phyloP scores from a whole-genome alignment of 306 rosid species.

The Lotus japonicus region DNA sequence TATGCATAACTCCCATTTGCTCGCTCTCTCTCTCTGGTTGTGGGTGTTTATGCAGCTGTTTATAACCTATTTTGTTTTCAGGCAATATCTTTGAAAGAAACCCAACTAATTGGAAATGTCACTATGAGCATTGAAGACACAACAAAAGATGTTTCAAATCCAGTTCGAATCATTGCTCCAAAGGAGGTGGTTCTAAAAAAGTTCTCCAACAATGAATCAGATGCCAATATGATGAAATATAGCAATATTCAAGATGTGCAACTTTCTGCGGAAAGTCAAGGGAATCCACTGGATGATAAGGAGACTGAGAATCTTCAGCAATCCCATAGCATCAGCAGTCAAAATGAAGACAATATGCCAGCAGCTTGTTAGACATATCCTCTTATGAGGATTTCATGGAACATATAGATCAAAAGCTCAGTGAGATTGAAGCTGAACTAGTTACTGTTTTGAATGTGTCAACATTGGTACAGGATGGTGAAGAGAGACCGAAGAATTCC shows the following conservation, averaged over 20 bases:
- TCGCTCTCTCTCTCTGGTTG: too few species aligned
- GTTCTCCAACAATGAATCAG: constrained; percentile 14
- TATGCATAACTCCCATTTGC: too few species aligned
- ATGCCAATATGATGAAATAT: constrained; percentile 18
- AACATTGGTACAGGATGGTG: constrained; percentile 42
- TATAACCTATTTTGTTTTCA: too few species aligned
- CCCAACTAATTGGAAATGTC: constrained; percentile 65
- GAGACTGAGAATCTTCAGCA: constrained; percentile 27
- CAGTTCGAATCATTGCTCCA: constrained; percentile 64
- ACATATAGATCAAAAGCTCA: constrained; percentile 55
- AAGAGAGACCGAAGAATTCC: constrained; percentile 48
- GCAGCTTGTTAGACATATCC: constrained; percentile 37
- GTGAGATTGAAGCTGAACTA: constrained; percentile 68
- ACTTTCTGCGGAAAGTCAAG: constrained; percentile 26
- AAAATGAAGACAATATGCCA: constrained; percentile 32
- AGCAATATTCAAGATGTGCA: constrained; percentile 31
- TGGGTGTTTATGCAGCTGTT: too few species aligned
- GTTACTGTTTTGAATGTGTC: constrained; percentile 58
- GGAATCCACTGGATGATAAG: constrained; percentile 23
- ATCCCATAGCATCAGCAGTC: constrained; percentile 5
- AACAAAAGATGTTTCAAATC: constrained; percentile 40
- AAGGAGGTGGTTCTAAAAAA: constrained; percentile 37
- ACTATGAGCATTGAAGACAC: constrained; percentile 49
- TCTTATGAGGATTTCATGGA: constrained; percentile 62
- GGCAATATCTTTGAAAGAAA: constrained; percentile 82